phyloP scores from a whole-genome alignment of 257 asterid species.

The Marsdenia floribunda region DNA sequence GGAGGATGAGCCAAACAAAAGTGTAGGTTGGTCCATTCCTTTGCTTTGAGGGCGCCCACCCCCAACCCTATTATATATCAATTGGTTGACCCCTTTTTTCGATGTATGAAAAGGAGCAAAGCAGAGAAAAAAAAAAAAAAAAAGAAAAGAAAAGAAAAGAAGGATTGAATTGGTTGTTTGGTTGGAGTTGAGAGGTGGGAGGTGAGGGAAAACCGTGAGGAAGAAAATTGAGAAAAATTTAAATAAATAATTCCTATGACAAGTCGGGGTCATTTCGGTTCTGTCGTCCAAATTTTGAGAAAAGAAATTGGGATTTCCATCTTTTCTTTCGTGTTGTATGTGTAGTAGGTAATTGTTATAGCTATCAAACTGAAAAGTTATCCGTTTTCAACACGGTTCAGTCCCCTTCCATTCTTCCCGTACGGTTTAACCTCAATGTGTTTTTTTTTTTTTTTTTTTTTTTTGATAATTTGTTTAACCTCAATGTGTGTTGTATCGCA shows the following conservation, averaged over 20 bases:
- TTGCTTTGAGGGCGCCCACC: not conserved
- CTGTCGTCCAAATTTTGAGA: not conserved
- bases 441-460: no score
- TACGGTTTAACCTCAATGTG: not conserved
- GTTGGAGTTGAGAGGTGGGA: not conserved
- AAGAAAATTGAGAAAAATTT: not conserved
- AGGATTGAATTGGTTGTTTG: not conserved
- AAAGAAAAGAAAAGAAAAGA: no score
- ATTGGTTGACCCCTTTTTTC: not conserved
- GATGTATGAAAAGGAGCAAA: not conserved
- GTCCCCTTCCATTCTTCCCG: not conserved
- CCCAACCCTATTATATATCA: slow-evolving; percentile 5
- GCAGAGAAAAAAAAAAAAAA: no score
- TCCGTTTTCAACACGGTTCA: not conserved
- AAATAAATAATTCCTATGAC: not conserved
- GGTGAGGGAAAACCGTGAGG: not conserved
- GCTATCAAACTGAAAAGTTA: not conserved
- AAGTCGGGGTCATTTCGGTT: not conserved
- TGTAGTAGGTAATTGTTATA: not conserved
- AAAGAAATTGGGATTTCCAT: not conserved
- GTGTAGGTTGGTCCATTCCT: slow-evolving; percentile 8
- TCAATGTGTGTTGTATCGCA: no score
- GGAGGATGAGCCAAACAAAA: not conserved
- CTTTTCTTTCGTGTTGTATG: not conserved
- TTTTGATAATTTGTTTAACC: no score